These are phyloP conservation scores for Cladosporium sp. DNA, from an alignment of 2,329 filamentous ascomycete species.

Conservation along the genomic window DNA sequence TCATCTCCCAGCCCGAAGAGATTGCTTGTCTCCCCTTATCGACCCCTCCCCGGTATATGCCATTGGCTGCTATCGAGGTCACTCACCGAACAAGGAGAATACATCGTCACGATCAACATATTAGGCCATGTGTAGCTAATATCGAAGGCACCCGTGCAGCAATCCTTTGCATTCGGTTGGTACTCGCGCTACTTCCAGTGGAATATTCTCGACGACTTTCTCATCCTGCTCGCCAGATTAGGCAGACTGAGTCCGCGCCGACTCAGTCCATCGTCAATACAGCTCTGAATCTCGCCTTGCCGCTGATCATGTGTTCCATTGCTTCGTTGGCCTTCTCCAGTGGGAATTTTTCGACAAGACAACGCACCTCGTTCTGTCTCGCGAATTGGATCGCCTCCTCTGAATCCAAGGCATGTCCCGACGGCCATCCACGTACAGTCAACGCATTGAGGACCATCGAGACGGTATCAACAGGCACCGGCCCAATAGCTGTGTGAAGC, in stretches of 20 bases:
- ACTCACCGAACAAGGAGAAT: neutral
- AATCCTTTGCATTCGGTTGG: neutral
- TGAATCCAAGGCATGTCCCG: slow-evolving; percentile 54
- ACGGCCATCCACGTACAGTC: slow-evolving; percentile 56
- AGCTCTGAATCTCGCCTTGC: slow-evolving; percentile 54
- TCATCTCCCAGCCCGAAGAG: neutral
- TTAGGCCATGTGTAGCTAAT: neutral
- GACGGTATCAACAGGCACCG: slow-evolving; percentile 47
- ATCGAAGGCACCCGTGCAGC: neutral
- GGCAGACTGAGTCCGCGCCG: neutral
- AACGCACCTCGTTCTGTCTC: slow-evolving; percentile 50
- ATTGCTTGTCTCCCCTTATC: slow-evolving; percentile 1
- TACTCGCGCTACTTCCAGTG: neutral
- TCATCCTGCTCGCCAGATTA: neutral
- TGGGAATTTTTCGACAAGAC: slow-evolving; percentile 57
- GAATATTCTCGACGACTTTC: neutral
- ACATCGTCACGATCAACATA: neutral
- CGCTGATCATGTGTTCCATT: slow-evolving; percentile 52
- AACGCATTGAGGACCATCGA: slow-evolving; percentile 50
- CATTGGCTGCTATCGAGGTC: neutral
- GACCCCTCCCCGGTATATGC: neutral
- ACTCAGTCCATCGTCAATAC: slow-evolving; percentile 53
- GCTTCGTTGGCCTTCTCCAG: slow-evolving; percentile 55
- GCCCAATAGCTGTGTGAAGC: slow-evolving; percentile 56
- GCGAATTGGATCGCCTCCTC: slow-evolving; percentile 58